phyloP scores from a whole-genome alignment of 176 grass and related monocot genomes.

The Carex cristatella region DNA sequence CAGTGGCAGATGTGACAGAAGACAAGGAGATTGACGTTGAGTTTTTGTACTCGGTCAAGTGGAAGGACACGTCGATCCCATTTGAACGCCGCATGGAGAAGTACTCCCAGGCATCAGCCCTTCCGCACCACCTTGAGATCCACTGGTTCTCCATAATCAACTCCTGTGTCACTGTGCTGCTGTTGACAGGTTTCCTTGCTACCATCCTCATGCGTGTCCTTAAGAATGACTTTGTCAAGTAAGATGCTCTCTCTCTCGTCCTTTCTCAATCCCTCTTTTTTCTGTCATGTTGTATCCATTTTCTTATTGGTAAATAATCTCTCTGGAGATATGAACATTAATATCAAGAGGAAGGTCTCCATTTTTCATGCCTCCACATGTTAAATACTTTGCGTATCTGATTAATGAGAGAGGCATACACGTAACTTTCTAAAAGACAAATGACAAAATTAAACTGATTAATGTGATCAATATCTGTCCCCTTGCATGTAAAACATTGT shows the following conservation, averaged over 20 bases:
- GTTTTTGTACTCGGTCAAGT: slow-evolving; percentile 88
- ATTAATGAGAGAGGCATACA: no score
- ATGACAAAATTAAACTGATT: background rate
- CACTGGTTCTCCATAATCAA: slow-evolving; percentile 99
- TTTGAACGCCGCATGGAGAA: slow-evolving; percentile 92
- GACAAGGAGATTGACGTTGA: slow-evolving; percentile 68
- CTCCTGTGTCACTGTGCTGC: slow-evolving; percentile 79
- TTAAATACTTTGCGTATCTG: background rate
- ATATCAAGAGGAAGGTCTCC: background rate
- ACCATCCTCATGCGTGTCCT: slow-evolving; percentile 92
- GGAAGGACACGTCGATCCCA: slow-evolving; percentile 69
- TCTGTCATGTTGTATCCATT: background rate
- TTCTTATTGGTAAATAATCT: background rate
- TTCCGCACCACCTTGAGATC: slow-evolving; percentile 95
- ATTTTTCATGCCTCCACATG: background rate
- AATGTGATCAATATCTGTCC: background rate
- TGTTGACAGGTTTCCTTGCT: slow-evolving; percentile 82
- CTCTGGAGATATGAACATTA: background rate
- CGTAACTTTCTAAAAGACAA: background rate
- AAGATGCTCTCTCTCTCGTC: slow-evolving; percentile 26
- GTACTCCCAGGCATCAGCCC: slow-evolving; percentile 79
- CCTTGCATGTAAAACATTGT: background rate
- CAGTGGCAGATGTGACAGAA: slow-evolving; percentile 67
- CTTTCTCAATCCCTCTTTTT: background rate
- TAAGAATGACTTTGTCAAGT: slow-evolving; percentile 93